phyloP scores from a whole-genome alignment of 495 filamentous ascomycete genomes.

The Chlorociboria aeruginascens region DNA sequence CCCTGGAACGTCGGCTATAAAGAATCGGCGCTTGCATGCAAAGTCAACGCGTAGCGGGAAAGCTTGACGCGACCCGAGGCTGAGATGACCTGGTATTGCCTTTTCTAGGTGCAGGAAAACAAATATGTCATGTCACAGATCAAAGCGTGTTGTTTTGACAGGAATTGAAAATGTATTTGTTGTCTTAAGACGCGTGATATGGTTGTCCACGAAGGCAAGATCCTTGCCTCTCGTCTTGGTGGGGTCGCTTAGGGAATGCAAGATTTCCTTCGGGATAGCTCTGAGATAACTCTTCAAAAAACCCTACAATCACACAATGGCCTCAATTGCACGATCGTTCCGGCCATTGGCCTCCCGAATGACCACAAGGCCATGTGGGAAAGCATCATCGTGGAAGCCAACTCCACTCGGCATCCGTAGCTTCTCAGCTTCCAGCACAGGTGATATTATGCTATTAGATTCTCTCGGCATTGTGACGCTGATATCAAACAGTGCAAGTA shows the following conservation, averaged over 20 bases:
- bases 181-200: constrained; percentile 11
- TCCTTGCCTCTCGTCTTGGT: constrained; percentile 1
- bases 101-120: background rate
- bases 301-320: constrained; percentile 12
- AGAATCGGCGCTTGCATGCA: constrained; percentile 10
- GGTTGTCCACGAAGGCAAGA: background rate
- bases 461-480: constrained; percentile 2
- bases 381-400: constrained; percentile 5
- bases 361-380: constrained; percentile 4
- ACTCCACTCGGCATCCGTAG: constrained; percentile 9
- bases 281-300: background rate
- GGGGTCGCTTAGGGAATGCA: background rate
- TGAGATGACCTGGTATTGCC: background rate
- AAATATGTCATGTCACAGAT: background rate
- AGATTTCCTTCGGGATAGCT: background rate
- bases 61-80: constrained; percentile 2
- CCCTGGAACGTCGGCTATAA: background rate
- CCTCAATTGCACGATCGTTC: constrained; percentile 21
- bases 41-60: constrained; percentile 3
- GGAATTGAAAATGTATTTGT: constrained; percentile 2
- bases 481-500: constrained; percentile 31
- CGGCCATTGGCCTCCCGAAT: constrained; percentile 17
- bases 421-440: constrained; percentile 12
- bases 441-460: constrained; percentile 3
- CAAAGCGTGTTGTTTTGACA: background rate